phyloP scores from a whole-genome alignment of 2,329 filamentous ascomycete species.

The Pyricularia sp. region DNA sequence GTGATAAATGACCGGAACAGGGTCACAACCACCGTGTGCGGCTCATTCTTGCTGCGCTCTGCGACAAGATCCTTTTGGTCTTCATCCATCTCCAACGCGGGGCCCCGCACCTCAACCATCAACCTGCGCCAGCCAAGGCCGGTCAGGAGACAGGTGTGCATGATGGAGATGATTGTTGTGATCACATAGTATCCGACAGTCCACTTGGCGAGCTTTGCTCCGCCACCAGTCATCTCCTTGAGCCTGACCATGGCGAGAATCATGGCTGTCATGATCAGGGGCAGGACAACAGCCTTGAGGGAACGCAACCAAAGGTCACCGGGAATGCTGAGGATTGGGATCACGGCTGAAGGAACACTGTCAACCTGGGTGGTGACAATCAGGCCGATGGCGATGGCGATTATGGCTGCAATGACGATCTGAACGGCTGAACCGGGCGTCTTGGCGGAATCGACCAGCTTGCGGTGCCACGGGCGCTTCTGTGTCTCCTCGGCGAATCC shows the following conservation, averaged over 20 bases:
- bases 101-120: conserved; percentile 27
- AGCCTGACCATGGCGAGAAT: conserved; percentile 40
- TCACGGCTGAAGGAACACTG: conserved; percentile 30
- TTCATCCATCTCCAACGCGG: conserved; percentile 20
- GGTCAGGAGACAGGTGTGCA: conserved; percentile 34
- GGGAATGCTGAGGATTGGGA: conserved; percentile 34
- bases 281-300: conserved; percentile 38
- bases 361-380: conserved; percentile 31
- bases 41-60: conserved; percentile 21
- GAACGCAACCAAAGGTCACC: conserved; percentile 40
- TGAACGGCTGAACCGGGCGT: conserved; percentile 19
- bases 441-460: background rate
- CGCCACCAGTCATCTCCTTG: conserved; percentile 31
- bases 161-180: conserved; percentile 39
- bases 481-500: background rate
- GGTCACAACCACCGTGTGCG: conserved; percentile 33
- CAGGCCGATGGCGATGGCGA: conserved; percentile 41
- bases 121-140: conserved; percentile 35
- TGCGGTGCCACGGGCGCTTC: background rate
- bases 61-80: conserved; percentile 21
- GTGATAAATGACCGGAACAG: conserved; percentile 41
- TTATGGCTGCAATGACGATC: conserved; percentile 35
- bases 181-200: conserved; percentile 39
- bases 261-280: conserved; percentile 42
- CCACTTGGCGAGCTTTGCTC: conserved; percentile 33